phyloP scores from a whole-genome alignment of 371 early-diverging fungal genomes.

The Paraphysoderma sedebokerense region DNA sequence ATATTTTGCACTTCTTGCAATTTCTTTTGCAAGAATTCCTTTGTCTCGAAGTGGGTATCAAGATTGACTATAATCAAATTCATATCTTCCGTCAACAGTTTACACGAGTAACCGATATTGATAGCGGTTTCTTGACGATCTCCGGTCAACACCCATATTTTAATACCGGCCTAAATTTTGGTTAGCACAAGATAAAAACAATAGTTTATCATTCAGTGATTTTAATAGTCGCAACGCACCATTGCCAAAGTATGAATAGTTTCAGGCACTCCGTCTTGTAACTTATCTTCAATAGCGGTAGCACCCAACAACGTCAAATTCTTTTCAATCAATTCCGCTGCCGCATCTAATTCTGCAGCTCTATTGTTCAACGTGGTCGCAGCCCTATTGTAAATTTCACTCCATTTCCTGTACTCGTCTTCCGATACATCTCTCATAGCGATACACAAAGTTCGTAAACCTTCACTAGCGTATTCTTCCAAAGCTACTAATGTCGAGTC shows the following conservation, averaged over 20 bases:
- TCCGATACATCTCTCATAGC: slow-evolving; percentile 80
- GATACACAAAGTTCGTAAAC: slow-evolving; percentile 84
- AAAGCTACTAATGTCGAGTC: background rate
- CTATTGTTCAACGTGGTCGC: slow-evolving; percentile 78
- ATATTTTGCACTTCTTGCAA: slow-evolving; percentile 15
- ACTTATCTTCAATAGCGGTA: slow-evolving; percentile 96
- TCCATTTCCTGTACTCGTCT: slow-evolving; percentile 75
- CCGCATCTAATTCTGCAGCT: slow-evolving; percentile 66
- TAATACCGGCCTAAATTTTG: slow-evolving; percentile 74
- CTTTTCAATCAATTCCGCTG: slow-evolving; percentile 87
- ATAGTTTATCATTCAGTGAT: too few relatives aligned
- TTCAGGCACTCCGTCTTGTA: slow-evolving; percentile 96
- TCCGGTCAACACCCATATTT: slow-evolving; percentile 92
- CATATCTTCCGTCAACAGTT: slow-evolving; percentile 71
- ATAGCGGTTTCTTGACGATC: slow-evolving; percentile 88
- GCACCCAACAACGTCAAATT: slow-evolving; percentile 83
- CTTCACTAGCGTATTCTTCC: slow-evolving; percentile 70
- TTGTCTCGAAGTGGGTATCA: slow-evolving; percentile 57
- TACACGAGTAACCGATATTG: slow-evolving; percentile 82
- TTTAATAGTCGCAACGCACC: too few relatives aligned
- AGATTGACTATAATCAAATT: slow-evolving; percentile 65
- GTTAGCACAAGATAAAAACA: too few relatives aligned
- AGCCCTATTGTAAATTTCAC: slow-evolving; percentile 64
- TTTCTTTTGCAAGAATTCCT: slow-evolving; percentile 54
- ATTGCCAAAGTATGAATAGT: slow-evolving; percentile 88